Base-by-base conservation (phyloP, 2,329 filamentous ascomycete species). In the Colletotrichum lentis region DNA sequence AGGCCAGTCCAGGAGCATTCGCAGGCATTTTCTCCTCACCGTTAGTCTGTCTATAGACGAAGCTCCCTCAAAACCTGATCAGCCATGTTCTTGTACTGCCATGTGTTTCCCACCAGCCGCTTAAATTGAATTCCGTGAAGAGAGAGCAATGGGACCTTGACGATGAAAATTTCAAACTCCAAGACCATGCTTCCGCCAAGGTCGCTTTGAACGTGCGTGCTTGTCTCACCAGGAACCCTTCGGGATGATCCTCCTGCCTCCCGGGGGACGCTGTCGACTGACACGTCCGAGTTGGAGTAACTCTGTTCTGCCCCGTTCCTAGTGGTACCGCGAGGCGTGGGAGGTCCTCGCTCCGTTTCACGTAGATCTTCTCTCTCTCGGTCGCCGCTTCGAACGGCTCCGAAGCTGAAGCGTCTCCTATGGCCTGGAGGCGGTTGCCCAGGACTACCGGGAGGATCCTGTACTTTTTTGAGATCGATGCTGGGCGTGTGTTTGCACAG, bases 81-180 rank as follows among this genome's bases (percentile, higher is more conserved):
- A 43, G 96, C 96, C 94, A 98, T 96, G 76, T 93, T 95, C 83
- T 97, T 97, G 82, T 97, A 99, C 79, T 97, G 94, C 94, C 95
- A 98, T 67, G 96, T 98, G 68, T 96, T 95, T 43, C 96, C 95
- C 65, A 92, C 88, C 73, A 98, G 90, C 77, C 96, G 94, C 85
- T 99, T 99, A 83, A 99, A 99, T 78, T 98, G 96, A 70, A 99
- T 94, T 56, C 96, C 96, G 76, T 99, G 95, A 65, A 99, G 81
- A 49, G 91, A 94, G 69, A 99, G 88, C 59, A 99, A 83, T 14
- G 96, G 96, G 31, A 99, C 94, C 81, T 99, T 99, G 77, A 99
- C 96, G 73, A 99, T 96, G 73, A 97, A 90, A 71, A 98, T 97
- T 77, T 99, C 96, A 76, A 98, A 99, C 71, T 92, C 90, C 60